Percentiles rank a stretch among this genome's conserved stretches.
phyloP scores from a whole-genome alignment of 2,329 filamentous ascomycete species.

The Escovopsis weberi region DNA sequence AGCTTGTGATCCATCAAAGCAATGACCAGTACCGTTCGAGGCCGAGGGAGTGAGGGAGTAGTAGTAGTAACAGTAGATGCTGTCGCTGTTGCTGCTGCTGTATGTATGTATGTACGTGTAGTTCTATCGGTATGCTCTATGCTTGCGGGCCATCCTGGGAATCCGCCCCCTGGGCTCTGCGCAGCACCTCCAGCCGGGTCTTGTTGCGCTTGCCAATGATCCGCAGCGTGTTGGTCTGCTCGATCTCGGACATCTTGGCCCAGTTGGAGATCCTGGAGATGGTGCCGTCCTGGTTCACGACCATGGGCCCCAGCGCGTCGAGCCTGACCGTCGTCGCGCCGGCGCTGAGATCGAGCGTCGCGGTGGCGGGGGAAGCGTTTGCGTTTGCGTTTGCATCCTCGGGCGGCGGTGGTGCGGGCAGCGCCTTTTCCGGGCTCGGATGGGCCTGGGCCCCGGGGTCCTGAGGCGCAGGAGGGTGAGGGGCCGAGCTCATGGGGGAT shows the following conservation, averaged over 20 bases:
- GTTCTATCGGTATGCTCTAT: no score
- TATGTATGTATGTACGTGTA: no score
- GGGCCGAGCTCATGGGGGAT: constrained; percentile 1
- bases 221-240: constrained; percentile 51
- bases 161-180: constrained; percentile 1
- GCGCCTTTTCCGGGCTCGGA: constrained; percentile 7
- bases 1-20: no score
- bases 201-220: constrained; percentile 56
- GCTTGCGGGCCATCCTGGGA: no score
- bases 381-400: neutral
- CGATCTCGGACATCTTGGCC: constrained; percentile 53
- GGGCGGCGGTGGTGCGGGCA: constrained; percentile 14
- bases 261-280: constrained; percentile 60
- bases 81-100: no score
- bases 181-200: constrained; percentile 40
- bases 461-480: neutral
- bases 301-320: constrained; percentile 56
- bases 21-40: no score
- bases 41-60: no score
- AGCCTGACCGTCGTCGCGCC: constrained; percentile 34
- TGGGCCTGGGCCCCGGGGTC: constrained; percentile 1
- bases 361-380: constrained; percentile 3
- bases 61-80: no score
- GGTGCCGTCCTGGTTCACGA: constrained; percentile 59
- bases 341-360: constrained; percentile 20